Conservation (phyloP, 129 eudicot species). For the Escallonia rubra region DNA sequence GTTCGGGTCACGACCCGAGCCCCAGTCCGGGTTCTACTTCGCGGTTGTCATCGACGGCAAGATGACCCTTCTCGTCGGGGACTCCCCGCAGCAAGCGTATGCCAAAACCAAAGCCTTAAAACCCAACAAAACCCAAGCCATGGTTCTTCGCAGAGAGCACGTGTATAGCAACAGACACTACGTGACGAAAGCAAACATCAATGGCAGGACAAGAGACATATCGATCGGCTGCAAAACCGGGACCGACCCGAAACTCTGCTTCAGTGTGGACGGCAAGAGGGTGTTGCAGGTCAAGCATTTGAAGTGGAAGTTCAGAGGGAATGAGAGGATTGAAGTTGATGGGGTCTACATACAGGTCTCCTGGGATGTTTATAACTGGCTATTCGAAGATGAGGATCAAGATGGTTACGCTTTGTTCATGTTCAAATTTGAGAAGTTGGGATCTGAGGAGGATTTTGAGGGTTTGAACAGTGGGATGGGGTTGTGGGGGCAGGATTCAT, state of each 20-base stretch:
- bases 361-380: conserved; percentile 81
- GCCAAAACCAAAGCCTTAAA: conserved; percentile 15
- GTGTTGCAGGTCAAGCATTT: conserved; percentile 52
- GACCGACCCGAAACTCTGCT: conserved; percentile 35
- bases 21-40: conserved; percentile 60
- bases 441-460: conserved; percentile 25
- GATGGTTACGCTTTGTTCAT: conserved; percentile 63
- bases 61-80: conserved; percentile 49
- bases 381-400: conserved; percentile 34
- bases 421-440: conserved; percentile 52
- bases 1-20: conserved; percentile 65
- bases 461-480: conserved; percentile 6
- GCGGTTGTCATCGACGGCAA: conserved; percentile 36
- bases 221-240: conserved; percentile 41
- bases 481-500: conserved; percentile 20
- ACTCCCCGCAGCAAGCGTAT: conserved; percentile 38
- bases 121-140: conserved; percentile 20
- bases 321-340: conserved; percentile 54
- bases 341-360: conserved; percentile 54
- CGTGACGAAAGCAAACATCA: conserved; percentile 40
- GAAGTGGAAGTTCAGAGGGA: conserved; percentile 77
- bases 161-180: conserved; percentile 42
- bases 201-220: conserved; percentile 34
- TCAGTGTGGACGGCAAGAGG: conserved; percentile 45
- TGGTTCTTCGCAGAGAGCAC: conserved; percentile 56